Evolutionary conservation across 139 green algal species (phyloP), one percentile per base, ranked within the genome.

Genomic region (Picochlorum sp.): DNA sequence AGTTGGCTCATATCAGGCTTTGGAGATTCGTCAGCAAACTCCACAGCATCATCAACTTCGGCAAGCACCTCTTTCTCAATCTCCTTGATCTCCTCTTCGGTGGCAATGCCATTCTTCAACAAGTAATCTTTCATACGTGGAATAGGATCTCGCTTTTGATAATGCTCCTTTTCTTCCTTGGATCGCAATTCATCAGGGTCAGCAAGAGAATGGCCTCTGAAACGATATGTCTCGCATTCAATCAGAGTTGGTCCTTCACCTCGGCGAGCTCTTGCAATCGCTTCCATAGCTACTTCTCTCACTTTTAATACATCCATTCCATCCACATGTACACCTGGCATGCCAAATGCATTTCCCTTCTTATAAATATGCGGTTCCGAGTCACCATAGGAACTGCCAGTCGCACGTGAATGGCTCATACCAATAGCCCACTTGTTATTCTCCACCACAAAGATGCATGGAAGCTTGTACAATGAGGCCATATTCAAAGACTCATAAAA

Each of bases 361-460:
- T 97, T 98, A 81, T 95, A 96, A 76, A 98, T 98, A 76, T 77
- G 84, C 10, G 92, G 91, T 41, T 90, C 81, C 20, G 83, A 45
- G 66, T 96, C 87, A 15, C 78, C 85, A 10, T 74, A 14, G 23
- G 83, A 78, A 54, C 64, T 69, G 10, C 70, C 73, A 16, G 91
- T 97, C 65, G 91, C 86, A 18, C 91, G 74, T 21, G 73, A 45
- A 79, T 97, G 91, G 70, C 73, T 83, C 92, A 98, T 98, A 77
- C 92, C 92, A 68, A 98, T 98, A 62, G 92, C 92, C 92, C 92
- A 96, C 73, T 87, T 77, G 83, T 98, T 98, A 84, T 98, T 98
- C 81, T 98, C 92, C 57, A 97, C 92, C 54, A 98, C 92, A 62
- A 98, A 98, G 63, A 98, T 95, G 83, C 90, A 86, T 34, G 92